Conservation (phyloP, 1,284 basidiomycete genomes). For the Ganoderma boninense region DNA sequence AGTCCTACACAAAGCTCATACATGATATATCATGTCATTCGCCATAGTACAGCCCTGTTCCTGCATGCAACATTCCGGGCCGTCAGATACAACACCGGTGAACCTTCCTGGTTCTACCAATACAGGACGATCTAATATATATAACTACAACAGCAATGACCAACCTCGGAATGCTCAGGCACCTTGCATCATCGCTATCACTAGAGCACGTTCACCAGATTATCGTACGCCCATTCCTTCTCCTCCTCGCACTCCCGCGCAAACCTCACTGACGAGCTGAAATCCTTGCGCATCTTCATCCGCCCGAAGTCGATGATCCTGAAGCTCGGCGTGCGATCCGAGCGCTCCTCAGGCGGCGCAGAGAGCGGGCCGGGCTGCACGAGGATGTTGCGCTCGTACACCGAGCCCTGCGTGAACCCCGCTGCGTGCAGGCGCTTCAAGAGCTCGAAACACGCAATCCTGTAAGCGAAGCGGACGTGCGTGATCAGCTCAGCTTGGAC, state of each 20-base stretch:
- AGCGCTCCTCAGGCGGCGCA: constrained; percentile 36
- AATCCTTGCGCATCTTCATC: neutral
- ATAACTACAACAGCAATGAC: no score
- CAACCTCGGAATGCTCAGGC: no score
- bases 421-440: constrained; percentile 49
- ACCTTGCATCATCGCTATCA: neutral
- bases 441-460: constrained; percentile 48
- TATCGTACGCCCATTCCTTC: neutral
- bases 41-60: no score
- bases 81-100: no score
- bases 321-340: constrained; percentile 45
- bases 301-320: constrained; percentile 61
- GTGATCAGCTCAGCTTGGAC: neutral
- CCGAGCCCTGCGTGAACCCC: constrained; percentile 51
- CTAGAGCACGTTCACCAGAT: neutral
- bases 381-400: constrained; percentile 53
- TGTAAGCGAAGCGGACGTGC: constrained; percentile 21
- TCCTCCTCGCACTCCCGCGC: neutral
- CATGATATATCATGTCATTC: no score
- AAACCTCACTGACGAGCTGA: neutral
- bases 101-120: no score
- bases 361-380: constrained; percentile 52
- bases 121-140: no score
- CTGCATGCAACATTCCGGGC: no score
- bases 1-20: no score